Evolutionary conservation across 371 early-diverging fungal genomes (phyloP), one percentile per base, ranked within the genome.

Genomic region (Umbelopsis sp.): DNA sequence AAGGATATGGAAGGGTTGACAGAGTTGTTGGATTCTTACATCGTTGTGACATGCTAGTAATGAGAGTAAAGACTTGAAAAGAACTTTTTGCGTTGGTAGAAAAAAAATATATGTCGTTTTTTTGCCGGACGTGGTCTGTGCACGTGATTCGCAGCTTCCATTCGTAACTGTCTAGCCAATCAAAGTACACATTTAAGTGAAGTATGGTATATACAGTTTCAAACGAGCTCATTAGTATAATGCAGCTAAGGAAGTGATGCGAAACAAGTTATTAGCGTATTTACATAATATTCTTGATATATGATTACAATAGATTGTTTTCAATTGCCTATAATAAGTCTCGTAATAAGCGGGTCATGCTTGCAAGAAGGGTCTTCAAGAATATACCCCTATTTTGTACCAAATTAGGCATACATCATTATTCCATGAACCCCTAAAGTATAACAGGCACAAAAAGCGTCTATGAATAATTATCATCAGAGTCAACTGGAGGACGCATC

Each of bases 401-500:
- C 20, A 24, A 37, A 66, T 24, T 32, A 48, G 65, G 65, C 12
- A 48, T 20, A 7, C 37, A 41, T 29, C 32, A 22, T 52, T 32
- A 24, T 18, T 18, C 12, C 18, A 46, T 14, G 44, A 16, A 38
- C 44, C 50, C n/a, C 45, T 57, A 37, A 14, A 37, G 45, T 46
- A n/a, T 41, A 0, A 50, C 25, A 22, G 6, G 0, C 29, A 7
- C 4, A 22, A 35, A 66, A 52, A 22, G 41, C 65, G 10, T 44
- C 4, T 35, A 24, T 0, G 10, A 29, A 3, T 67, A 4, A 24
- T 44, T 76, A 83, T 81, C 80, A 80, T 83, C 50, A 83, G 50
- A 14, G 81, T 75, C 12, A 83, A 65, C 63, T 83, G 83, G 24
- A 79, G 65, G 7, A 83, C 78, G 70, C 83, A 83, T 67, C 83